These are phyloP conservation scores for Globisporangium spinosum DNA, from an alignment of 352 stramenopile genomes.

Conservation along the genomic window DNA sequence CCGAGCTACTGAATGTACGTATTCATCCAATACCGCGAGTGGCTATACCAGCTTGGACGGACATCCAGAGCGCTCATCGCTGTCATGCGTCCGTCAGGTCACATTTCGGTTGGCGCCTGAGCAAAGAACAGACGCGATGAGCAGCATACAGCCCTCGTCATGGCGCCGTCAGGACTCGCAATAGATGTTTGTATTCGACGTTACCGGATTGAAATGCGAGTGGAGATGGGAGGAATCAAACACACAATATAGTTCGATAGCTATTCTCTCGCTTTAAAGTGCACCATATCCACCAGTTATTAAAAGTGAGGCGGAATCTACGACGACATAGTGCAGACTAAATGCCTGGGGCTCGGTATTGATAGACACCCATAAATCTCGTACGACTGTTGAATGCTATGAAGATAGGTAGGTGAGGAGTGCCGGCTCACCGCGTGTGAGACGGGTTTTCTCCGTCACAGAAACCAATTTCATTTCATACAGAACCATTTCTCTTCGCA, in stretches of 20 bases:
- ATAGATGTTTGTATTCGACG: background rate
- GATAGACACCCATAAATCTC: background rate
- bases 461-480: background rate
- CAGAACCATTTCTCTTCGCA: background rate
- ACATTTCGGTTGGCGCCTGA: background rate
- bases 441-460: background rate
- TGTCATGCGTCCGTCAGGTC: background rate
- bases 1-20: background rate
- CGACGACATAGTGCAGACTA: no score
- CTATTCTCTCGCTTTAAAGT: background rate
- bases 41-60: background rate
- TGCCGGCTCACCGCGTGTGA: background rate
- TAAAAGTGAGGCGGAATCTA: background rate
- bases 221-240: background rate
- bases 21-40: background rate
- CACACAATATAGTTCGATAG: background rate
- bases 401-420: background rate
- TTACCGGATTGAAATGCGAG: background rate
- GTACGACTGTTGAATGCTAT: background rate
- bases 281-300: background rate
- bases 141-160: background rate
- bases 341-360: background rate
- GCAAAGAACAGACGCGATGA: background rate
- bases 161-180: background rate
- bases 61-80: background rate